Evolutionary conservation across 2,329 filamentous ascomycete species (phyloP), one percentile per base, ranked within the genome.

Genomic region (Fusarium incarnatum): DNA sequence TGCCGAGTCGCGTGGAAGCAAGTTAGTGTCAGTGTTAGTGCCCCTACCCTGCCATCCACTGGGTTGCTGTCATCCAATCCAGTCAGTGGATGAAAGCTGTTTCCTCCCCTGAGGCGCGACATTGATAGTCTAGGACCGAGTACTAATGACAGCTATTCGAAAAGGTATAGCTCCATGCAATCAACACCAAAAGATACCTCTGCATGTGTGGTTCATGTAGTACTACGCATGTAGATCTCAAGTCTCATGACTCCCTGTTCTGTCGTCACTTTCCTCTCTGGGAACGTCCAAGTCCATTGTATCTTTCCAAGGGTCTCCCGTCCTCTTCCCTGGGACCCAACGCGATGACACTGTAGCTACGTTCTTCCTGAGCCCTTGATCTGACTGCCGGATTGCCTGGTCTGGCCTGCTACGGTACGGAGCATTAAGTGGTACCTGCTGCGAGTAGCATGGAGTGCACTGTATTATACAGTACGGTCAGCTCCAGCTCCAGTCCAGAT

Each of bases 221-320:
- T 71, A 71, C 60, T 40, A 25, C 58, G 28, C 52, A 44, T 65
- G 65, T 23, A 61, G 68, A 71, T 70, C 64, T 30, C 34, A 56
- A 60, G 68, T 72, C 69, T 37, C 69, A 68, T 73, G 71, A 75
- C 67, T 70, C 64, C 64, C 53, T 64, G 53, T 58, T 56, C 45
- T 71, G 73, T 75, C 73, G 71, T 72, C 73, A 75, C 73, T 74
- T 71, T 69, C 69, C 67, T 50, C 25, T 70, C 63, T 20, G 62
- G 60, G n/a, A 15, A 22, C n/a, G 28, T 53, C 40, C 37, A 54
- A 49, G 37, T 44, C 25, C 34, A 60, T 58, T 70, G 50, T 55
- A 46, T 32, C 50, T 58, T 69, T 68, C 20, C 67, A 68, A 62
- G 68, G 68, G 68, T 71, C 56, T 61, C 42, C 44, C 56, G 50